These are phyloP conservation scores for Ilex asprella DNA, from an alignment of 257 asterid genomes.

Conservation along the genomic window DNA sequence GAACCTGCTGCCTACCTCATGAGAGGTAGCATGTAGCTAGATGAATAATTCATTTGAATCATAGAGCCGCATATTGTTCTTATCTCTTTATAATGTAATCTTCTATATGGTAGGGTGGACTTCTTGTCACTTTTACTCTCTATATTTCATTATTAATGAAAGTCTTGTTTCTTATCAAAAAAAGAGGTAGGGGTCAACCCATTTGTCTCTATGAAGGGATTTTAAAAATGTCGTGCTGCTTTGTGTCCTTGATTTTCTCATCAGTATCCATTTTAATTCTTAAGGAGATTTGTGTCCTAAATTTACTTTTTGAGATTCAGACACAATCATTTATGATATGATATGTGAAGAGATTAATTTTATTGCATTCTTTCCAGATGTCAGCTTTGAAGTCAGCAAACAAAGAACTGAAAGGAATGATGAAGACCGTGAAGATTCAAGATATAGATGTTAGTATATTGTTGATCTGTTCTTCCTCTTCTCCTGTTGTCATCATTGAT, in stretches of 20 bases:
- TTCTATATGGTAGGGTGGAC: too few relatives aligned
- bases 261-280: slow-evolving; percentile 7
- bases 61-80: too few relatives aligned
- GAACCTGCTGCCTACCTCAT: slow-evolving; percentile 81
- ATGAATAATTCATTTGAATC: too few relatives aligned
- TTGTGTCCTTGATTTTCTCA: neutral
- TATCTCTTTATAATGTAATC: too few relatives aligned
- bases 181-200: slow-evolving; percentile 29
- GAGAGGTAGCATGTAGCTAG: slow-evolving; percentile 20
- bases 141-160: too few relatives aligned
- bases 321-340: slow-evolving; percentile 11
- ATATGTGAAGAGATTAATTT: slow-evolving; percentile 6
- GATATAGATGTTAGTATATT: slow-evolving; percentile 76
- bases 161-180: too few relatives aligned
- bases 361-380: slow-evolving; percentile 52
- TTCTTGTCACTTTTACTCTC: too few relatives aligned
- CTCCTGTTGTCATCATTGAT: neutral
- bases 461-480: neutral
- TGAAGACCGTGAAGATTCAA: slow-evolving; percentile 98
- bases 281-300: slow-evolving; percentile 18
- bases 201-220: slow-evolving; percentile 28
- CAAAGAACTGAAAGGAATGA: slow-evolving; percentile 96
- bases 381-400: slow-evolving; percentile 92
- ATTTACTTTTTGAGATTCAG: slow-evolving; percentile 15
- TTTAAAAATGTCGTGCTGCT: neutral